These are phyloP conservation scores for Millerago galiae DNA, from an alignment of 805 yeast genomes.

Conservation along the genomic window DNA sequence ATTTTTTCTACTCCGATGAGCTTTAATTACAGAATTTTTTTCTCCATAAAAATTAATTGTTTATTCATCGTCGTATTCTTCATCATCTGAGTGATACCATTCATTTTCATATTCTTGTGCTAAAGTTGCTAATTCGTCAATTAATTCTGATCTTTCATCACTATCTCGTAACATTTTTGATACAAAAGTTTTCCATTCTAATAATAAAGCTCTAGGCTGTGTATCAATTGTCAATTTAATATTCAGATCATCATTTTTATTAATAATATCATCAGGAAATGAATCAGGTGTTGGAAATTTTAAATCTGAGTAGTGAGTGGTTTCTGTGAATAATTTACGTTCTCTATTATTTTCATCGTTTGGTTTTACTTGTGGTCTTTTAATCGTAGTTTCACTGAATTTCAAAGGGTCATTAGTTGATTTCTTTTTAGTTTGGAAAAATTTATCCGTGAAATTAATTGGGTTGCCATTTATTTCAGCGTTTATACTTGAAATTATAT, in stretches of 20 bases:
- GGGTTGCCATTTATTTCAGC: constrained; percentile 6
- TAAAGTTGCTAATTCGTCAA: constrained; percentile 39
- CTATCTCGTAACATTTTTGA: constrained; percentile 24
- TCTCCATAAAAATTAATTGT: not conserved
- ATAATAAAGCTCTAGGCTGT: constrained; percentile 9
- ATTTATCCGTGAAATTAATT: constrained; percentile 7
- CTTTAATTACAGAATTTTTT: not conserved
- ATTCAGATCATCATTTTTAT: constrained; percentile 11
- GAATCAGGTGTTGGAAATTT: constrained; percentile 25
- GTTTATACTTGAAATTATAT: constrained; percentile 37
- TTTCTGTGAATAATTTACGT: constrained; percentile 4
- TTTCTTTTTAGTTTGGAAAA: constrained; percentile 5
- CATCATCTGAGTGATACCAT: constrained; percentile 34
- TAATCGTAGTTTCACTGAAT: constrained; percentile 26
- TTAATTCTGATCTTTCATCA: constrained; percentile 50
- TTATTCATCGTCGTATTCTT: constrained; percentile 32
- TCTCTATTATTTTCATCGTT: not conserved
- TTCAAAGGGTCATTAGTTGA: constrained; percentile 6
- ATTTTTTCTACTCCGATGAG: constrained; percentile 1
- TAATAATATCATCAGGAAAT: constrained; percentile 24
- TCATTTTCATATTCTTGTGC: constrained; percentile 46
- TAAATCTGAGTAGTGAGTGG: constrained; percentile 6
- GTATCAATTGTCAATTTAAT: constrained; percentile 20
- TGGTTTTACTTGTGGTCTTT: constrained; percentile 11
- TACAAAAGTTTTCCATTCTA: constrained; percentile 25